A percentile compares a stretch with the other conserved stretches of the same genome.
phyloP scores from a whole-genome alignment of 208 protist species.

The Porcisia deanei region DNA sequence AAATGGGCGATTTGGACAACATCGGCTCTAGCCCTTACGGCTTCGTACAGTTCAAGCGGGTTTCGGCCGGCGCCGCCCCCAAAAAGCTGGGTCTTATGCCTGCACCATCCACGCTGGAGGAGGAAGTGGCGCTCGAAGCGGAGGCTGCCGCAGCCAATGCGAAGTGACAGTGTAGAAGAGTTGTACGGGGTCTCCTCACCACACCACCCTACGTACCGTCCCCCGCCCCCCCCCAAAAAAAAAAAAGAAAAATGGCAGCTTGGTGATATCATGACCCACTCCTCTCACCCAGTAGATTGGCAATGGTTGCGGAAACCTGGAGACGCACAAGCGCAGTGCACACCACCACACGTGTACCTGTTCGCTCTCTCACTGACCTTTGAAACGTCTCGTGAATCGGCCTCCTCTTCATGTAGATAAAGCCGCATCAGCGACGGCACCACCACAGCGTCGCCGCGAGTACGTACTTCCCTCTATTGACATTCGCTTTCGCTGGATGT shows the following conservation, averaged over 20 bases:
- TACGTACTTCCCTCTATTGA: background rate
- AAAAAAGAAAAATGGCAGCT: no score
- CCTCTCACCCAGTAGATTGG: background rate
- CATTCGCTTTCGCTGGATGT: no score
- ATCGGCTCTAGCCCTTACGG: conserved; percentile 76
- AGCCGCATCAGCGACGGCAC: background rate
- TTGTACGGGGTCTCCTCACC: conserved; percentile 7
- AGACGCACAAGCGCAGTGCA: background rate
- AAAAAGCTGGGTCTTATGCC: conserved; percentile 49
- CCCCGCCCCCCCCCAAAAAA: background rate
- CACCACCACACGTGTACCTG: background rate
- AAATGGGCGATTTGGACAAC: conserved; percentile 80
- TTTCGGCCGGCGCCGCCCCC: conserved; percentile 16
- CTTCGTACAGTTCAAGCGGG: conserved; percentile 62
- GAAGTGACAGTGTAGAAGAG: conserved; percentile 4
- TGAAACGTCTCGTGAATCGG: background rate
- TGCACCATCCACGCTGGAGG: conserved; percentile 43
- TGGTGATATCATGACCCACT: background rate
- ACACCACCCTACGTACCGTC: no score
- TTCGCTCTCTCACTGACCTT: background rate
- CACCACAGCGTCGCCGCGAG: background rate
- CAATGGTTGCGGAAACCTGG: background rate
- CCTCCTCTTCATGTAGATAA: background rate
- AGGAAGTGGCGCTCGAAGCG: conserved; percentile 46
- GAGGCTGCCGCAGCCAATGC: conserved; percentile 9